Base-by-base conservation (phyloP, 768 basidiomycete species). In the Termitomyces titanicus region DNA sequence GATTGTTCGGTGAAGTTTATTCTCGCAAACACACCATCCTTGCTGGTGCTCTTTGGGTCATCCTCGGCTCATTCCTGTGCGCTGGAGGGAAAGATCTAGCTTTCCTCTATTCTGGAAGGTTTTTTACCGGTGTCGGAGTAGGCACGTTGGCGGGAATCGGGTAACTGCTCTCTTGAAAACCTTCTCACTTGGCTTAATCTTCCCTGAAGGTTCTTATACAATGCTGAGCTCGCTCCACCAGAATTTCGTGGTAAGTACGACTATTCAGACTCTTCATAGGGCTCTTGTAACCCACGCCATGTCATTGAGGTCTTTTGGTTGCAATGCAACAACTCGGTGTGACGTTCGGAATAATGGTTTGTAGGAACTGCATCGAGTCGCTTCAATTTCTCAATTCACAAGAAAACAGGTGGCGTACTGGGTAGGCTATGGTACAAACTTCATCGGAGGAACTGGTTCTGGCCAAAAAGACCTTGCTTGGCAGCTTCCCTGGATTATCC, bases 401-500 rank as follows among this genome's bases (percentile, higher is more conserved):
- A 39, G 12, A 17, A 47, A 47, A 35, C n/a, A 60, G 59, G 29
- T 57, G 17, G 59, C 59, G 25, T 60, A 60, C 31, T 60, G 59
- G 59, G 57, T 57, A 31, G 59, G 59, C 22, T 60, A 60, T 44
- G 59, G 59, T 11, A 60, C 59, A 22, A 60, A 60, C 27, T 60
- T 60, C 24, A 56, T 61, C 18, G 60, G 60, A 50, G 60, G 60
- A 43, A 61, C 60, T 15, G 54, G 54, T 10, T 17, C 18, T 3
- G 47, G 56, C 2, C 60, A 61, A 44, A 61, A 53, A 33, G 54
- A 39, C 35, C 51, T 58, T 10, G 57, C 60, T 5, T 61, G 60
- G 60, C 60, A 59, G n/a, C 60, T 61, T 38, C 54, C 57, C 11
- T 61, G 60, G 60, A 58, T 60, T 7, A 61, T 61, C 13, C 74